Conservation (phyloP, 768 basidiomycete species). For the Tephrocybe rancida region DNA sequence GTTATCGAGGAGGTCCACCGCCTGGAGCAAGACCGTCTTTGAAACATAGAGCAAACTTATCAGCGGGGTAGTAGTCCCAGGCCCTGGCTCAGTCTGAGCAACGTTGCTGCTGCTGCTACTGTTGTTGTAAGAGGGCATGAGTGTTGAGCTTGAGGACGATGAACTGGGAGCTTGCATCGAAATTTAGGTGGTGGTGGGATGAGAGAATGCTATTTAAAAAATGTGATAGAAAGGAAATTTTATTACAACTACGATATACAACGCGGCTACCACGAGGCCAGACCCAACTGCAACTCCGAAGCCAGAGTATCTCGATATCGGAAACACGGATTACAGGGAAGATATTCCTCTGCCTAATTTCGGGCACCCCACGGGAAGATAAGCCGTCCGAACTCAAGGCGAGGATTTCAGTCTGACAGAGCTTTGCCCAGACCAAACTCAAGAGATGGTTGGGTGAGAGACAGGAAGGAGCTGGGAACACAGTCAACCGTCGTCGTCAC, state of each 20-base stretch:
- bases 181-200: slow-evolving; percentile 90
- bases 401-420: slow-evolving; percentile 71
- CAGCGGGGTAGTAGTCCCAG: slow-evolving; percentile 28
- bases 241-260: slow-evolving; percentile 9
- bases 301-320: background rate
- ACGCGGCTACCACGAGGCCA: slow-evolving; percentile 15
- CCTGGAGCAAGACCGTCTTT: slow-evolving; percentile 69
- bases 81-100: slow-evolving; percentile 19
- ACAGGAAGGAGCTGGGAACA: slow-evolving; percentile 54
- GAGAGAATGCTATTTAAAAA: slow-evolving; percentile 1
- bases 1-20: slow-evolving; percentile 70
- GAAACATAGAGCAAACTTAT: slow-evolving; percentile 68
- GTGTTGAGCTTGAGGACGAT: slow-evolving; percentile 14
- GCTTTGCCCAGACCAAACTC: slow-evolving; percentile 40
- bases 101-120: too few species aligned
- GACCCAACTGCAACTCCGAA: slow-evolving; percentile 6
- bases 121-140: slow-evolving; percentile 27
- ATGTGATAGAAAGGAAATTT: background rate
- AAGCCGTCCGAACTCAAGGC: slow-evolving; percentile 81
- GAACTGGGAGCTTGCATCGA: slow-evolving; percentile 67
- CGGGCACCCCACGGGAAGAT: slow-evolving; percentile 58
- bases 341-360: slow-evolving; percentile 84
- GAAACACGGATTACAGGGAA: slow-evolving; percentile 9
- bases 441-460: slow-evolving; percentile 58
- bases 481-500: slow-evolving; percentile 79